A percentile compares a stretch with the other conserved stretches of the same genome.
Evolutionary conservation across 257 asterid species (phyloP).

Genomic region (Orobanche coerulescens): DNA sequence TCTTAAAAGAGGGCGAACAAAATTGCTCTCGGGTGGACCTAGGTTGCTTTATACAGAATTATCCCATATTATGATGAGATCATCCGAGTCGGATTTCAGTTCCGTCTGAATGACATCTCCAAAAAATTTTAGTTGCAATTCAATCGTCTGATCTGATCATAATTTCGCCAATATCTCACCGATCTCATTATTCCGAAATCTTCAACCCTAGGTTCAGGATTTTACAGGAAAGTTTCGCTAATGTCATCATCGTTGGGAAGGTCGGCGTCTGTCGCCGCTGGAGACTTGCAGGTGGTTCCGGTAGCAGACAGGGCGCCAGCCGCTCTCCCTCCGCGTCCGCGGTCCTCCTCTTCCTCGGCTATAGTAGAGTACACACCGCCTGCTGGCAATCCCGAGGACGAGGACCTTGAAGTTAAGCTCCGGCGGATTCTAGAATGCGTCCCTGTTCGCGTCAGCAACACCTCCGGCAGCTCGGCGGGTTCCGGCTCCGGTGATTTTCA

Average conservation of each 20-base stretch:
- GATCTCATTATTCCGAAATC: neutral
- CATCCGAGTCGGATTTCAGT: slow-evolving; percentile 1
- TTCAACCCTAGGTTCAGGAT: slow-evolving; percentile 19
- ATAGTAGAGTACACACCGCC: slow-evolving; percentile 70
- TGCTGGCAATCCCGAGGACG: slow-evolving; percentile 63
- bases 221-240: neutral
- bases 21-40: no score
- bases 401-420: slow-evolving; percentile 88
- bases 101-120: neutral
- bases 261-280: slow-evolving; percentile 43
- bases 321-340: slow-evolving; percentile 44
- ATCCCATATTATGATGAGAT: neutral
- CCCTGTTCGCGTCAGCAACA: slow-evolving; percentile 88
- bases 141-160: neutral
- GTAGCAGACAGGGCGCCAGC: slow-evolving; percentile 37
- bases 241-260: slow-evolving; percentile 47
- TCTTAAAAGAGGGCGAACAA: no score
- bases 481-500: slow-evolving; percentile 99
- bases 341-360: slow-evolving; percentile 38
- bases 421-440: slow-evolving; percentile 92
- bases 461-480: slow-evolving; percentile 98
- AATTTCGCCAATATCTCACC: neutral
- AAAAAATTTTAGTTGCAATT: neutral
- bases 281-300: slow-evolving; percentile 59
- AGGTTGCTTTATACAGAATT: no score